Conservation (phyloP, 805 yeast species). For the Kurtzmaniella cleridarum region DNA sequence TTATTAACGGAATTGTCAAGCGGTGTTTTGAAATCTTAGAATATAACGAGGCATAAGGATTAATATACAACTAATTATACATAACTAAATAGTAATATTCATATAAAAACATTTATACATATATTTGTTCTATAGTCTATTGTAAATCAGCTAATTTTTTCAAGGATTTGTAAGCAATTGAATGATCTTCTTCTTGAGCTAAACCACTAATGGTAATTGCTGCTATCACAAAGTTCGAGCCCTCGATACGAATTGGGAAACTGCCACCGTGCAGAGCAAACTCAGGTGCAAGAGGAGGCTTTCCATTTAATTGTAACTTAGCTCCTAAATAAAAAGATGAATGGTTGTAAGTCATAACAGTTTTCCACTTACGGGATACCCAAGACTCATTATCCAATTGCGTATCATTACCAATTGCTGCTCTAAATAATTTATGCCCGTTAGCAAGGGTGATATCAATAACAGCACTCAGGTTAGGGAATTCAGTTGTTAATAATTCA, state of each 20-base stretch:
- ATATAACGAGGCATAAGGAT: too few relatives aligned
- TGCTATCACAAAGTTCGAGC: slow-evolving; percentile 36
- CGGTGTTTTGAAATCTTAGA: too few relatives aligned
- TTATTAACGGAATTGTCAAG: too few relatives aligned
- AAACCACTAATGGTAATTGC: slow-evolving; percentile 53
- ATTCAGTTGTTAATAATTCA: slow-evolving; percentile 22
- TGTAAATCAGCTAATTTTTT: slow-evolving; percentile 3
- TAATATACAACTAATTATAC: too few relatives aligned
- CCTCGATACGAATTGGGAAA: slow-evolving; percentile 41
- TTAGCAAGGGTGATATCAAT: slow-evolving; percentile 43
- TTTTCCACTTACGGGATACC: slow-evolving; percentile 45
- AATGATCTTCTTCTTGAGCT: slow-evolving; percentile 51
- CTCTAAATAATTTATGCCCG: slow-evolving; percentile 45
- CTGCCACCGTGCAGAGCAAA: slow-evolving; percentile 56
- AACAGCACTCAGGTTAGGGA: slow-evolving; percentile 30
- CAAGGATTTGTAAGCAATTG: slow-evolving; percentile 36
- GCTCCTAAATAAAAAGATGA: slow-evolving; percentile 46
- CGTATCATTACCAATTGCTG: slow-evolving; percentile 31
- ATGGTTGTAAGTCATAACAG: slow-evolving; percentile 42
- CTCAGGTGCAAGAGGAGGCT: slow-evolving; percentile 36
- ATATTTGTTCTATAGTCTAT: too few relatives aligned
- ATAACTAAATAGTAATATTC: too few relatives aligned
- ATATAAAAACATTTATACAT: too few relatives aligned
- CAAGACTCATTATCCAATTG: slow-evolving; percentile 49
- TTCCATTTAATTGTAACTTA: slow-evolving; percentile 30